Percentiles rank a stretch among this genome's conserved stretches.
Evolutionary conservation across 768 basidiomycete species (phyloP).

Genomic region (Lactarius deliciosus): DNA sequence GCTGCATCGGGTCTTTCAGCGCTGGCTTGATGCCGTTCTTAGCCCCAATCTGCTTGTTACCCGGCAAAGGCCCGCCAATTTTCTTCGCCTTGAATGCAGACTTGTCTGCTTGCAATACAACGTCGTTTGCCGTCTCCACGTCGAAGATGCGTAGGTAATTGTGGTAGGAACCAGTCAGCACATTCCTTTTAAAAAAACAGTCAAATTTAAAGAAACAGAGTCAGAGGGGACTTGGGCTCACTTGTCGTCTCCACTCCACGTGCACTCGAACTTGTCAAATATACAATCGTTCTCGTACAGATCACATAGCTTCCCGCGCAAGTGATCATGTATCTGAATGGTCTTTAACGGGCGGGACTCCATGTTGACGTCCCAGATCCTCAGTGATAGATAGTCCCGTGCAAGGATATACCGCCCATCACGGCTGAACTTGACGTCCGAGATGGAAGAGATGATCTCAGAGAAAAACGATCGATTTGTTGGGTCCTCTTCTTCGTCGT

Average conservation of each 20-base stretch:
- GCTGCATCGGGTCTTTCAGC: slow-evolving; percentile 85
- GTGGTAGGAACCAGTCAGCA: slow-evolving; percentile 99
- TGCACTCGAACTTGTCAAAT: slow-evolving; percentile 99
- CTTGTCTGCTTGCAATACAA: slow-evolving; percentile 97
- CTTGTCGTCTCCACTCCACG: slow-evolving; percentile 96
- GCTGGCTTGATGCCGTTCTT: slow-evolving; percentile 78
- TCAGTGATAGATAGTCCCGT: slow-evolving; percentile 94
- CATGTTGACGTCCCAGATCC: slow-evolving; percentile 99
- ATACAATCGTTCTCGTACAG: slow-evolving; percentile 99
- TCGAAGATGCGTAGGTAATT: slow-evolving; percentile 99
- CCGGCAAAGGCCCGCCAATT: slow-evolving; percentile 82
- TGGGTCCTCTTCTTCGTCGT: slow-evolving; percentile 98
- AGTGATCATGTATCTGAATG: slow-evolving; percentile 97
- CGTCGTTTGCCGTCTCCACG: slow-evolving; percentile 77
- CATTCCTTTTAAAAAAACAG: slow-evolving; percentile 62
- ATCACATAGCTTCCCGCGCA: slow-evolving; percentile 96
- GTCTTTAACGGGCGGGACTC: slow-evolving; percentile 95
- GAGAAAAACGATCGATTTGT: slow-evolving; percentile 98
- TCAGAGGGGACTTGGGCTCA: slow-evolving; percentile 49
- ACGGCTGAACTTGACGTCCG: slow-evolving; percentile 98
- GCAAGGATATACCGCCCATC: slow-evolving; percentile 97
- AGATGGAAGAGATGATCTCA: slow-evolving; percentile 99
- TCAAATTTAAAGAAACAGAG: not conserved
- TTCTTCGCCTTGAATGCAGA: slow-evolving; percentile 99
- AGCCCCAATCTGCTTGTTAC: slow-evolving; percentile 53